A percentile compares a stretch with the other conserved stretches of the same genome.
Conservation (phyloP, 2,329 filamentous ascomycete species). For the Nothomitra cinnamomea region DNA sequence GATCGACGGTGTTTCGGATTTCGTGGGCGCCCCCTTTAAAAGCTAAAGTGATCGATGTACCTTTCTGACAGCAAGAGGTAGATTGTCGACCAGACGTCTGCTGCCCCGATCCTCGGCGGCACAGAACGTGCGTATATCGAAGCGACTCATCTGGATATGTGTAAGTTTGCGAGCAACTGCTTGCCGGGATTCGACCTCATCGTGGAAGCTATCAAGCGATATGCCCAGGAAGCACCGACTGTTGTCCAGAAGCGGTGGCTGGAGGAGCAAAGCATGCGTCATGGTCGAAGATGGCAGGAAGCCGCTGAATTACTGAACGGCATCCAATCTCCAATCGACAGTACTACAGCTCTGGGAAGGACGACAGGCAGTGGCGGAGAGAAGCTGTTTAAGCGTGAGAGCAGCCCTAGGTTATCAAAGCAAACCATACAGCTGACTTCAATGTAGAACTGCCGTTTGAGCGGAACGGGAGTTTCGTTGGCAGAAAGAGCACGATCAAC, state of each 20-base stretch:
- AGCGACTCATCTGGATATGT: slow-evolving; percentile 48
- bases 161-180: slow-evolving; percentile 47
- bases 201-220: slow-evolving; percentile 25
- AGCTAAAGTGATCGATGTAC: not conserved
- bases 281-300: too few species aligned
- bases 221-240: slow-evolving; percentile 20
- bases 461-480: too few species aligned
- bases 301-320: too few species aligned
- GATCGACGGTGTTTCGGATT: slow-evolving; percentile 38
- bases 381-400: too few species aligned
- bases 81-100: slow-evolving; percentile 54
- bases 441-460: too few species aligned
- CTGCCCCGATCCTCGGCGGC: slow-evolving; percentile 49
- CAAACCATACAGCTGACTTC: too few species aligned
- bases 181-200: slow-evolving; percentile 47
- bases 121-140: slow-evolving; percentile 61
- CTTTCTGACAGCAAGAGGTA: not conserved
- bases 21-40: not conserved
- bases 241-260: not conserved
- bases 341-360: too few species aligned
- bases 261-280: too few species aligned
- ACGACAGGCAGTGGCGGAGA: too few species aligned
- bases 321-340: too few species aligned
- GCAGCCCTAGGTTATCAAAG: too few species aligned
- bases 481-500: too few species aligned